phyloP scores from a whole-genome alignment of 768 basidiomycete species.

The Antrodiella citrinella region DNA sequence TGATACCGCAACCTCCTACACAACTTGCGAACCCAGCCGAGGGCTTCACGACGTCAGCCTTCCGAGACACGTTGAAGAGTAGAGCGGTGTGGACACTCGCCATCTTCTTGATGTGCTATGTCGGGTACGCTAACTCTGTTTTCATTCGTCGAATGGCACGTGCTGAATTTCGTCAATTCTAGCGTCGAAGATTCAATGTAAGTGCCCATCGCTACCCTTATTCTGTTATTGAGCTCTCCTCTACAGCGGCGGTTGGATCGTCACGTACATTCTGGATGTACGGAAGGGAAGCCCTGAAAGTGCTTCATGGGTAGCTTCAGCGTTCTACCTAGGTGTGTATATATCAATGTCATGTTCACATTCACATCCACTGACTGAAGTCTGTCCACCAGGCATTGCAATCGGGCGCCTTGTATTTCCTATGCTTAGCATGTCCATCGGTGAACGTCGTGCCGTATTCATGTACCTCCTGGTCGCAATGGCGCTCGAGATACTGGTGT shows the following conservation, averaged over 20 bases:
- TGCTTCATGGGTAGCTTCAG: conserved; percentile 22
- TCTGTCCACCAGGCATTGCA: conserved; percentile 16
- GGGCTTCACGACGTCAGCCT: neutral
- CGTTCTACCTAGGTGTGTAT: conserved; percentile 19
- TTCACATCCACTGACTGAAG: neutral
- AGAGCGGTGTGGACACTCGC: conserved; percentile 20
- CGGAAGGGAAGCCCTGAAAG: conserved; percentile 20
- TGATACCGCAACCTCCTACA: conserved; percentile 12
- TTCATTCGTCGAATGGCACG: neutral
- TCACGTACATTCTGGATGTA: conserved; percentile 20
- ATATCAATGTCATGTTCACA: neutral
- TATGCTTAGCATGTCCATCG: conserved; percentile 19
- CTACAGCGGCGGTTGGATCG: conserved; percentile 23
- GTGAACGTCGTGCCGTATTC: conserved; percentile 22
- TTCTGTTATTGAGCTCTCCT: no score
- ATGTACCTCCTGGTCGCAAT: conserved; percentile 21
- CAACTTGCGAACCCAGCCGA: conserved; percentile 5
- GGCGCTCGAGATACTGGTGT: conserved; percentile 20
- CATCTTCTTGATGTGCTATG: conserved; percentile 21
- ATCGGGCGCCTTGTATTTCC: conserved; percentile 22
- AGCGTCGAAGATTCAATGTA: conserved; percentile 21
- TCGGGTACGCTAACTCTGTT: conserved; percentile 11
- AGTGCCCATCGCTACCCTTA: no score
- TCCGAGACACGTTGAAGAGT: conserved; percentile 15
- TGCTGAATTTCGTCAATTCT: conserved; percentile 2